These are phyloP conservation scores for Dianthus caryophyllus DNA, from an alignment of 148 eudicot genomes.

Conservation along the genomic window DNA sequence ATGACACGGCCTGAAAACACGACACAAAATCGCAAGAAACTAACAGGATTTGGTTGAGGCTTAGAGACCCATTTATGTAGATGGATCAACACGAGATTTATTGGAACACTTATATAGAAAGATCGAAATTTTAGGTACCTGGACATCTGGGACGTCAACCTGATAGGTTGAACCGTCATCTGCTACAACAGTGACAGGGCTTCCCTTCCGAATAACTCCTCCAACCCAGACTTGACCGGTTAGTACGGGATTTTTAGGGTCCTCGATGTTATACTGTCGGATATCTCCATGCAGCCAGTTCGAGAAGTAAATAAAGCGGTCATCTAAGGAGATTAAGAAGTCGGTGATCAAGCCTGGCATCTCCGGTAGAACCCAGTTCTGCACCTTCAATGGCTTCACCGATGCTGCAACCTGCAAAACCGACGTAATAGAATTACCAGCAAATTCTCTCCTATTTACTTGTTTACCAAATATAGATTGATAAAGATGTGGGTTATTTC, in stretches of 20 bases:
- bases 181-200: slow-evolving; percentile 62
- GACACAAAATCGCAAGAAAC: no score
- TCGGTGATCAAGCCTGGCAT: slow-evolving; percentile 98
- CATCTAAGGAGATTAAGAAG: slow-evolving; percentile 87
- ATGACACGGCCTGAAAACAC: no score
- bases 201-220: slow-evolving; percentile 70
- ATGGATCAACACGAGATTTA: no score
- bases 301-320: slow-evolving; percentile 73
- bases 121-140: slow-evolving; percentile 37
- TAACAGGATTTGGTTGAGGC: no score
- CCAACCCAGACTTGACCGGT: slow-evolving; percentile 90
- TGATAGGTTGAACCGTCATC: slow-evolving; percentile 88
- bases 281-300: slow-evolving; percentile 99
- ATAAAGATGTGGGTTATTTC: neutral
- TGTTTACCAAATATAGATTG: neutral
- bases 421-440: neutral
- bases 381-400: slow-evolving; percentile 78
- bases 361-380: slow-evolving; percentile 94
- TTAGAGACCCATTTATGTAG: no score
- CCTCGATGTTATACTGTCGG: slow-evolving; percentile 92
- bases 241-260: slow-evolving; percentile 70
- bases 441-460: neutral
- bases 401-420: slow-evolving; percentile 52
- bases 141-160: slow-evolving; percentile 70
- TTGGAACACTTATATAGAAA: neutral